Base-by-base conservation (phyloP, 805 yeast genomes). In the Metschnikowia aberdeeniae region DNA sequence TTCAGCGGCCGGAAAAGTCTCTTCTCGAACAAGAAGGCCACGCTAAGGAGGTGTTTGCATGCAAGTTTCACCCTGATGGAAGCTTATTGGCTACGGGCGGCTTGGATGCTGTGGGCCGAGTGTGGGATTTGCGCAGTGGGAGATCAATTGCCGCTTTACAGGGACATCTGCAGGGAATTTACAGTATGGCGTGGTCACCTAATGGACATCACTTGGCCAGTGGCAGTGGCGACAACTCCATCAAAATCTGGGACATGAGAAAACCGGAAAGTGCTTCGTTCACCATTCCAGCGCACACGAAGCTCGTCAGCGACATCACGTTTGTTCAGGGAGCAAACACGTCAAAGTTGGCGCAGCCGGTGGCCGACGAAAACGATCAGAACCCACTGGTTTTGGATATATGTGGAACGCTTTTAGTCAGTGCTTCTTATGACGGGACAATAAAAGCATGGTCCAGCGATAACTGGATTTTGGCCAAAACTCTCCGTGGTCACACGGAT, bases 91-190 rank as follows among this genome's bases (percentile, higher is more conserved):
- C 85, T 0, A 78, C 88, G 10, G 93, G 84, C 3, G 96, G 97
- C 0, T 65, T 82, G 5, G 97, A 92, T 62, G 85, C 83, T 0
- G 64, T 80, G 14, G 82, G 81, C 0, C 68, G 84, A 36, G 60
- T 90, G 2, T 92, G 97, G 97, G 99, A 92, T 65, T 61, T 92
- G 33, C 67, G 99, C 42, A 72, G 84, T 0, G 98, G 97, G 3
- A 72, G 78, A 44, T 70, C 80, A 0, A 73, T 86, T 1, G 70
- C 78, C 60, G 63, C 72, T 8, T 62, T 89, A 4, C 69, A 73
- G 26, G 86, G 86, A 1, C 98, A 93, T 62, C 75, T 78, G 6
- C 76, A 80, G 47, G 89, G 87, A 0, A 77, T 92, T 0, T 80
- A 86, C 61, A 67, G 82, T 1, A 59, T 83, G 36, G 88, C 78